Evolutionary conservation across 805 yeast species (phyloP), one percentile per base, ranked within the genome.

Genomic region (Candida tibetensis): DNA sequence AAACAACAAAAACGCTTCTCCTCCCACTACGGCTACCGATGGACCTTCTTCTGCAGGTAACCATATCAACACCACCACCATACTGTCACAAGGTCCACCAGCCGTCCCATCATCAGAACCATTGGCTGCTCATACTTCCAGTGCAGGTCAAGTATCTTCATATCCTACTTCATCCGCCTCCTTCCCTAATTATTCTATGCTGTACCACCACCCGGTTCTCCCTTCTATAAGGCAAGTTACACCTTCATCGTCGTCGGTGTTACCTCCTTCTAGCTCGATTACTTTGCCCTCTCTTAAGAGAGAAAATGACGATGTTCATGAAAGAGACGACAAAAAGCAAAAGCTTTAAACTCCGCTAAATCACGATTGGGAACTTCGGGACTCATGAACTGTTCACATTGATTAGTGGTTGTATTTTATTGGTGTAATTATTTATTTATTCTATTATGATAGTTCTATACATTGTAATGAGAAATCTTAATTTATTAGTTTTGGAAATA

Each of bases 211-310:
- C 22, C 30, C 42, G 10, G 31, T 34, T 15, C 34, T 45, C 15
- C 39, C 40, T 14, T 36, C 40, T 13, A 32, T 38, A n/a, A 27
- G 41, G 30, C 34, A 30, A 18, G 37, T 41, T 22, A 7, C 25
- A 7, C 9, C 25, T 7, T 23, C 39, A 2, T 26, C 34, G 17
- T 27, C 37, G 7, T 17, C 31, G n/a, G n/a, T 17, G 7, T 17
- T 28, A 3, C 35, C 42, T 3, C 34, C 47, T n/a, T 32, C 41
- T 13, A 26, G 38, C 15, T 33, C 34, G n/a, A 41, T 44, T 13
- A 44, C 44, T 27, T 43, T 45, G 25, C 57, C 57, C 13, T 41
- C 56, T 5, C 47, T 55, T 22, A 56, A 55, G 40, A 46, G 60
- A 19, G 60, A 54, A 26, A 42, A 44, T 30, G 58, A 54, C 3